phyloP scores from a whole-genome alignment of 139 green algal genomes.

The Coelastrella sp. region DNA sequence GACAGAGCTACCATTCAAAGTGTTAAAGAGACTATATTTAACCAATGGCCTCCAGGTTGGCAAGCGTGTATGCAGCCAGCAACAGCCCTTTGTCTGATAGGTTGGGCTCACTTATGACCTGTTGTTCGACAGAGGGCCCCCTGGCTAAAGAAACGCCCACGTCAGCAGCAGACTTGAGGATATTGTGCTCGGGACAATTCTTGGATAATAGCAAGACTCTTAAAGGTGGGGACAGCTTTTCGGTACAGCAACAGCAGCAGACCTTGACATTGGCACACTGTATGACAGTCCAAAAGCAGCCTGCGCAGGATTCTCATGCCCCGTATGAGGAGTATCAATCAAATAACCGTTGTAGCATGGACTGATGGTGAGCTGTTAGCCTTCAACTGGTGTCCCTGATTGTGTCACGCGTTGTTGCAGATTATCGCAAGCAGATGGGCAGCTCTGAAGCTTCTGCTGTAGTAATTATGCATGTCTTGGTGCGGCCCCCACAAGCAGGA shows the following conservation, averaged over 20 bases:
- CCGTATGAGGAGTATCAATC: too few relatives aligned
- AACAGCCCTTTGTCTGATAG: too few relatives aligned
- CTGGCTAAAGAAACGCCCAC: slow-evolving; percentile 40
- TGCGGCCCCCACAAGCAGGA: slow-evolving; percentile 25
- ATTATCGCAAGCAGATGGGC: slow-evolving; percentile 44
- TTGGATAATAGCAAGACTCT: slow-evolving; percentile 48
- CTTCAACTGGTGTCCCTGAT: too few relatives aligned
- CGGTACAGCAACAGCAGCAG: background rate
- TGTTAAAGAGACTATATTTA: slow-evolving; percentile 35
- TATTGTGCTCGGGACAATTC: slow-evolving; percentile 49
- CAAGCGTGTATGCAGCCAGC: background rate
- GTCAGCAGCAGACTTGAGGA: slow-evolving; percentile 40
- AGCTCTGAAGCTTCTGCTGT: slow-evolving; percentile 25
- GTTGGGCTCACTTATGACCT: background rate
- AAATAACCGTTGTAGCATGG: too few relatives aligned
- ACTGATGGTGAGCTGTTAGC: too few relatives aligned
- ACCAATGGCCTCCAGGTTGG: slow-evolving; percentile 39
- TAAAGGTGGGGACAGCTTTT: slow-evolving; percentile 5
- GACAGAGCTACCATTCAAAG: slow-evolving; percentile 1
- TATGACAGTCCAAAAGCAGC: too few relatives aligned
- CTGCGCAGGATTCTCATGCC: too few relatives aligned
- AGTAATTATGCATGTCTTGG: slow-evolving; percentile 48
- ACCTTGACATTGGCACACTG: background rate
- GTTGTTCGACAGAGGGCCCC: slow-evolving; percentile 30
- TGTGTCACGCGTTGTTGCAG: too few relatives aligned